Evolutionary conservation across 352 stramenopile species (phyloP).

Genomic region (Pythium guiyangense): DNA sequence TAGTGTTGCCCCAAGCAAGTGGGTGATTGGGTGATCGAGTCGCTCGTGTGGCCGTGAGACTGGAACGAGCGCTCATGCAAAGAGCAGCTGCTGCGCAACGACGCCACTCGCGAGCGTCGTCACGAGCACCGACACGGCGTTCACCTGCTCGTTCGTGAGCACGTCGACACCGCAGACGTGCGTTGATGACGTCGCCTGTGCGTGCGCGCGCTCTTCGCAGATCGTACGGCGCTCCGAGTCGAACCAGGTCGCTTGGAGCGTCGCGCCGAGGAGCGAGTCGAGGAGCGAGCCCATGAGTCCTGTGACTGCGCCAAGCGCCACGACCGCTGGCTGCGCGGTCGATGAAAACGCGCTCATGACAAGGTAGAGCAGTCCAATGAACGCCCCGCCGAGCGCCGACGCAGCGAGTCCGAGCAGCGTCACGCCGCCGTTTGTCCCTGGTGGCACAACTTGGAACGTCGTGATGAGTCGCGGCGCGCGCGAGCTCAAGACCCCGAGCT

Average conservation of each 20-base stretch:
- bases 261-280: conserved; percentile 83
- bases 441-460: conserved; percentile 66
- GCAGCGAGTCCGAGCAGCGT: conserved; percentile 76
- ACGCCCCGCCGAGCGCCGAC: conserved; percentile 78
- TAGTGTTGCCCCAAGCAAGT: too few relatives aligned
- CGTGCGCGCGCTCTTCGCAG: conserved; percentile 27
- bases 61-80: conserved; percentile 2
- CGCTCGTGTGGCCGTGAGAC: too few relatives aligned
- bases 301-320: conserved; percentile 47
- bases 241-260: conserved; percentile 75
- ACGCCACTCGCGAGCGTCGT: conserved; percentile 43
- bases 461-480: conserved; percentile 86
- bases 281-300: conserved; percentile 75
- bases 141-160: conserved; percentile 74
- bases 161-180: conserved; percentile 35
- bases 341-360: conserved; percentile 27
- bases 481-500: conserved; percentile 89
- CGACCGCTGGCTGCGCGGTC: conserved; percentile 39
- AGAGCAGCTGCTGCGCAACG: conserved; percentile 23
- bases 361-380: conserved; percentile 84
- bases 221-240: conserved; percentile 46
- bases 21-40: too few relatives aligned
- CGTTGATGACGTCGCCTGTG: not conserved
- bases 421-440: conserved; percentile 94
- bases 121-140: conserved; percentile 56